Evolutionary conservation across 371 early-diverging fungal species (phyloP).

Genomic region (Blakeslea trispora): DNA sequence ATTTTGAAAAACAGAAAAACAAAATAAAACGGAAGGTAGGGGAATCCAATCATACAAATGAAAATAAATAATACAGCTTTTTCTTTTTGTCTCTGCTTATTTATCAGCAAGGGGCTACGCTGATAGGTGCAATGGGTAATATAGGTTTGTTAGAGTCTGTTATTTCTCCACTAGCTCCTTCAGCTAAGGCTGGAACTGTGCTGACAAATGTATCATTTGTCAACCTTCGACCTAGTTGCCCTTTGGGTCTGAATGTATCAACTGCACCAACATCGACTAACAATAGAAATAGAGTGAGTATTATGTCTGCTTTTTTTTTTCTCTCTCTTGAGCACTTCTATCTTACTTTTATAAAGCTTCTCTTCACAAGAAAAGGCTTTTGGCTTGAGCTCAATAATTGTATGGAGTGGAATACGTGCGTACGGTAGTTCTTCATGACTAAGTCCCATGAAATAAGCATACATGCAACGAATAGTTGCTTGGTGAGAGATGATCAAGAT

Average conservation of each 20-base stretch:
- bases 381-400: conserved; percentile 92
- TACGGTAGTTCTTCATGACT: conserved; percentile 93
- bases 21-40: too few species aligned
- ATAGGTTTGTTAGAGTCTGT: conserved; percentile 30
- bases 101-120: conserved; percentile 3
- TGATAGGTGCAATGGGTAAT: conserved; percentile 27
- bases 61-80: background rate
- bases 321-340: too few species aligned
- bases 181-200: conserved; percentile 6
- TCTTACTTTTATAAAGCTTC: conserved; percentile 71
- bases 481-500: conserved; percentile 95
- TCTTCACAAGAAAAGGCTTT: conserved; percentile 94
- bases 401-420: conserved; percentile 95
- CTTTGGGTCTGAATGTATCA: conserved; percentile 78
- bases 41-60: background rate
- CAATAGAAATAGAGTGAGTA: background rate
- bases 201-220: conserved; percentile 22
- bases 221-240: conserved; percentile 21
- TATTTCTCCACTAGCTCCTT: conserved; percentile 51
- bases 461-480: conserved; percentile 92
- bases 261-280: conserved; percentile 82
- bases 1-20: too few species aligned
- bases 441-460: conserved; percentile 91
- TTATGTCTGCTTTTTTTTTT: background rate
- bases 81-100: too few species aligned